Conservation (phyloP, 1,139 yeast genomes). For the Pichia sp. region DNA sequence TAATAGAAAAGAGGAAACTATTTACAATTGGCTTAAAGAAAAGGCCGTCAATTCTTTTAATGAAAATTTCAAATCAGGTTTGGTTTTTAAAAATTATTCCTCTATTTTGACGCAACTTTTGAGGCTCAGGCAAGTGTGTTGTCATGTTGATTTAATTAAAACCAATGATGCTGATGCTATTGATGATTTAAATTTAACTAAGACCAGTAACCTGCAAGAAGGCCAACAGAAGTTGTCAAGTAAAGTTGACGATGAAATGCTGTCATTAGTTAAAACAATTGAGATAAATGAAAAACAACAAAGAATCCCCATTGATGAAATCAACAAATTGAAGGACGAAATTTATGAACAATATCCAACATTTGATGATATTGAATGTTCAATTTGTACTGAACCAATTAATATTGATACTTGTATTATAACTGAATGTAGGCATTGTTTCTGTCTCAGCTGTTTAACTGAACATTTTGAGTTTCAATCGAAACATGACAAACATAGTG, state of each 20-base stretch:
- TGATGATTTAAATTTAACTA: constrained; percentile 22
- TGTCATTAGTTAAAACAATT: constrained; percentile 19
- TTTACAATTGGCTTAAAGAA: constrained; percentile 66
- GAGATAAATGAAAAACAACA: constrained; percentile 24
- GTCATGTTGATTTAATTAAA: constrained; percentile 66
- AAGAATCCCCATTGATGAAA: constrained; percentile 21
- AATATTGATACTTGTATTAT: constrained; percentile 49
- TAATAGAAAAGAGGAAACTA: constrained; percentile 54
- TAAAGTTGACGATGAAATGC: constrained; percentile 26
- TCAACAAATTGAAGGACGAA: constrained; percentile 24
- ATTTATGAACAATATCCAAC: constrained; percentile 32
- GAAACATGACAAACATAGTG: constrained; percentile 9
- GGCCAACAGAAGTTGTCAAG: constrained; percentile 14
- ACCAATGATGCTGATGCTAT: constrained; percentile 30
- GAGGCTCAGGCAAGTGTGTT: constrained; percentile 80
- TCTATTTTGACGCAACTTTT: constrained; percentile 78
- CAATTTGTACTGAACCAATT: constrained; percentile 74
- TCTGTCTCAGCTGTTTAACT: constrained; percentile 67
- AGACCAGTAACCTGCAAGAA: background rate
- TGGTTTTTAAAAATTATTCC: constrained; percentile 66
- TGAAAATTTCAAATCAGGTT: constrained; percentile 58
- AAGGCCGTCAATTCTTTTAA: constrained; percentile 63
- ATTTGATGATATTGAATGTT: constrained; percentile 62
- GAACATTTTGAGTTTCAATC: constrained; percentile 51
- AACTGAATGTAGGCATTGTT: constrained; percentile 77